These are phyloP conservation scores for Penicillium pulvis DNA, from an alignment of 495 filamentous ascomycete genomes.

Conservation along the genomic window DNA sequence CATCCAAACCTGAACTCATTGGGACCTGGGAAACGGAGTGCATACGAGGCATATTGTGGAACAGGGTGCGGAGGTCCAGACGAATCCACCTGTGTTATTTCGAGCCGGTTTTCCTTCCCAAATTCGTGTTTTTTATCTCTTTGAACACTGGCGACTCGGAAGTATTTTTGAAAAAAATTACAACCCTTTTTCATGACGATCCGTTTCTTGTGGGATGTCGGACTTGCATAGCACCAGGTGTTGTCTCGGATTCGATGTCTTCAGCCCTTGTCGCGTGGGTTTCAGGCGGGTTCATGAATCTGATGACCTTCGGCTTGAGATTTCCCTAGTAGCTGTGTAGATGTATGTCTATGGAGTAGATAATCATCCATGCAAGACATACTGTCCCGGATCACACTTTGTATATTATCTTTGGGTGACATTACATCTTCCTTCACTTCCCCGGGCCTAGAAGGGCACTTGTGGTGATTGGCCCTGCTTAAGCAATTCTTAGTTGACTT, in stretches of 20 bases:
- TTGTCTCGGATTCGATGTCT: slow-evolving; percentile 2
- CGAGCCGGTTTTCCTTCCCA: slow-evolving; percentile 32
- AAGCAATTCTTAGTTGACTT: no score
- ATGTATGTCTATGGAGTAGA: neutral
- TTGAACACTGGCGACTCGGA: slow-evolving; percentile 32
- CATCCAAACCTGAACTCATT: slow-evolving; percentile 38
- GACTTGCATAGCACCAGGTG: neutral
- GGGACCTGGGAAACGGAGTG: slow-evolving; percentile 34
- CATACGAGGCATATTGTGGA: slow-evolving; percentile 35
- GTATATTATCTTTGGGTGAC: neutral
- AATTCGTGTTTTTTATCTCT: slow-evolving; percentile 32
- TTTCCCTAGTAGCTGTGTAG: neutral
- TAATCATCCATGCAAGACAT: neutral
- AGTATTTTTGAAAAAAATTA: slow-evolving; percentile 27
- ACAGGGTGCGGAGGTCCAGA: slow-evolving; percentile 26
- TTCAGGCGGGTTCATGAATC: slow-evolving; percentile 13
- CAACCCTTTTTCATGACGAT: slow-evolving; percentile 25
- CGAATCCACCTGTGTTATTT: slow-evolving; percentile 35
- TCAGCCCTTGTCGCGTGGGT: neutral
- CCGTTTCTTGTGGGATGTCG: slow-evolving; percentile 3
- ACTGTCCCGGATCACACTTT: no score
- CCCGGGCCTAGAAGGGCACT: no score
- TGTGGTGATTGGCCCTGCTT: no score
- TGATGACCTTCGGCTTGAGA: slow-evolving; percentile 11
- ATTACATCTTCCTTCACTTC: neutral